A percentile compares a stretch with the other conserved stretches of the same genome.
Evolutionary conservation across 148 eudicot species (phyloP).

Genomic region (Euryodendron excelsum): DNA sequence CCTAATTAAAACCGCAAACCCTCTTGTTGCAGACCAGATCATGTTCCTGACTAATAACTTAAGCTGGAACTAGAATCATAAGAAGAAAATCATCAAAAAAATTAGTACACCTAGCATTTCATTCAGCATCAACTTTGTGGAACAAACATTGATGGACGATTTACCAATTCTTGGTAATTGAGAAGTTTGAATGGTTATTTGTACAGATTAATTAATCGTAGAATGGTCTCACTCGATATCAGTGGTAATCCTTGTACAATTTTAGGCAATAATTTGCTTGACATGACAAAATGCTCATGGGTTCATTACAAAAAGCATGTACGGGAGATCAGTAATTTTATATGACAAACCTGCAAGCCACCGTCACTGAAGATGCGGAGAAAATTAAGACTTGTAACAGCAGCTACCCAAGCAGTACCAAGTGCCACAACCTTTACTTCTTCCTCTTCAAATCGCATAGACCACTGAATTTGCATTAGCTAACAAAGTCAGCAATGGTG

Average conservation of each 20-base stretch:
- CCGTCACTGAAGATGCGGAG: constrained; percentile 88
- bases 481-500: constrained; percentile 24
- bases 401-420: constrained; percentile 90
- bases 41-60: not conserved
- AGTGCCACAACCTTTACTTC: constrained; percentile 94
- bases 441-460: constrained; percentile 93
- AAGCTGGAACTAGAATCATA: not conserved
- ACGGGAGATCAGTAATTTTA: not conserved
- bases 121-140: not conserved
- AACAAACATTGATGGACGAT: not conserved
- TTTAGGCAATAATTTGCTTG: not conserved
- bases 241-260: not conserved
- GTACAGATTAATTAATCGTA: not conserved
- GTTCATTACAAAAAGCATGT: not conserved
- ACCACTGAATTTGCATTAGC: constrained; percentile 64
- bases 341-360: constrained; percentile 80
- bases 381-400: constrained; percentile 77
- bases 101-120: not conserved
- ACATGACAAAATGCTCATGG: not conserved
- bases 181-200: not conserved
- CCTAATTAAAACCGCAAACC: not conserved
- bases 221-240: not conserved
- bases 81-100: not conserved
- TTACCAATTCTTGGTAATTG: not conserved
- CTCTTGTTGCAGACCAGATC: not conserved